These are phyloP conservation scores for Fusarium chlamydosporum DNA, from an alignment of 2,329 filamentous ascomycete species.

Conservation along the genomic window DNA sequence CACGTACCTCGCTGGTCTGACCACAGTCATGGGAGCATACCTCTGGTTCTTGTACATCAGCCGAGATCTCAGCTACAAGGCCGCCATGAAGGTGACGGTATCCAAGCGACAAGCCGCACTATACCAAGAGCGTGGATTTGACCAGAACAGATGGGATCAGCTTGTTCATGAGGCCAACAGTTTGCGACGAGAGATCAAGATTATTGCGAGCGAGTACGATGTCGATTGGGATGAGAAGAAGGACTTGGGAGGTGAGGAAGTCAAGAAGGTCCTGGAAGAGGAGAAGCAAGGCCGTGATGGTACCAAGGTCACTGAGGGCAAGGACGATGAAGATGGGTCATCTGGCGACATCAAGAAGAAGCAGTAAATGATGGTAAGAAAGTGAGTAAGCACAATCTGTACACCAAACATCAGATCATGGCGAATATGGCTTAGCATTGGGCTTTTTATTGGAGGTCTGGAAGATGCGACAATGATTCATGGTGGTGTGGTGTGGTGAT, in stretches of 20 bases:
- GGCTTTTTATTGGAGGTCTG: conserved; percentile 6
- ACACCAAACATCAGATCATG: conserved; percentile 39
- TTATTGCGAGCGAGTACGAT: conserved; percentile 87
- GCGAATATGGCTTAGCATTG: conserved; percentile 15
- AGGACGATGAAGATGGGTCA: conserved; percentile 53
- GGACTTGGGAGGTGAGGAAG: conserved; percentile 79
- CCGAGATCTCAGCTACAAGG: conserved; percentile 87
- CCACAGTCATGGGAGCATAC: conserved; percentile 89
- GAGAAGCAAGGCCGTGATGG: conserved; percentile 60
- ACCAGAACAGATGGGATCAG: conserved; percentile 81
- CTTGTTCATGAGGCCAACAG: conserved; percentile 84
- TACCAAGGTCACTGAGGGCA: conserved; percentile 56
- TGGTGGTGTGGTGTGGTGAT: conserved; percentile 22
- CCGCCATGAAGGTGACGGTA: conserved; percentile 89
- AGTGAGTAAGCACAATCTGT: background rate
- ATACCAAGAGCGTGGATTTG: conserved; percentile 82
- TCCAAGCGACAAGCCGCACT: conserved; percentile 81
- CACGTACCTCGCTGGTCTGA: conserved; percentile 89
- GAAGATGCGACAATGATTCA: conserved; percentile 12
- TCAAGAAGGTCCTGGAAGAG: conserved; percentile 69
- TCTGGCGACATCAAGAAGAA: conserved; percentile 48
- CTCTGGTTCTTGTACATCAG: conserved; percentile 96
- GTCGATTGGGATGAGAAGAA: conserved; percentile 87
- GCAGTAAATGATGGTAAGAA: conserved; percentile 21
- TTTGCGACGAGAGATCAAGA: conserved; percentile 82